Base-by-base conservation (phyloP, 208 protist species). In the Acanthamoeba royreba region DNA sequence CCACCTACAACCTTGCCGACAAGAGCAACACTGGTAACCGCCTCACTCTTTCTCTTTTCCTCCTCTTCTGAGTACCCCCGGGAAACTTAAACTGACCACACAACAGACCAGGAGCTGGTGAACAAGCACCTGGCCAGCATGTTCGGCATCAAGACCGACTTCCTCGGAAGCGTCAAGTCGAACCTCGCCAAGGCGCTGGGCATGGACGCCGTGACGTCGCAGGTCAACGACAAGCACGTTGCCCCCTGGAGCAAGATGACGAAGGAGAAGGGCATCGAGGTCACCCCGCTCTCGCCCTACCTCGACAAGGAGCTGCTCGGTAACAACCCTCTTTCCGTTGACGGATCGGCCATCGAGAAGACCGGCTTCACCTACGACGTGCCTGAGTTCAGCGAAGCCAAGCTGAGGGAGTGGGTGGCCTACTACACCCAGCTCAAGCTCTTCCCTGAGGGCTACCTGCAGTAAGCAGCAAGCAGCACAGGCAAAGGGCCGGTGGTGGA, bases 181-280 rank as follows among this genome's bases (percentile, higher is more conserved):
- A 97, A 96, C 58, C 11, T 97, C 2, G 98, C 98, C 38, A 83
- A 94, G 28, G 9, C 93, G 25, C 35, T 97, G 28, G 96, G 93
- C 74, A 79, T 98, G 72, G 92, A 96, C 19, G 89, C 0, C 45
- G 90, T 94, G n/a, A 93, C 94, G n/a, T 97, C 97, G 52, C 95
- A 96, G 38, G 95, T 95, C 38, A 99, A 99, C 94, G 97, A 98
- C n/a, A 97, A 97, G 92, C 98, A 99, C 95, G 89, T 98, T 45
- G 94, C 97, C 74, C 97, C 97, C 38, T 99, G 98, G 98, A 95
- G 94, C 49, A 96, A 97, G 46, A 93, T 99, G 58, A 96, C 95
- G 43, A 97, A 97, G 74, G 74, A 85, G 74, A 85, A 85, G 74
- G 74, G 74, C 55, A 98, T 98, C 61, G 13, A 52, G 1, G 94